Conservation (phyloP, 371 early-diverging fungal species). For the Mucor piriformis region DNA sequence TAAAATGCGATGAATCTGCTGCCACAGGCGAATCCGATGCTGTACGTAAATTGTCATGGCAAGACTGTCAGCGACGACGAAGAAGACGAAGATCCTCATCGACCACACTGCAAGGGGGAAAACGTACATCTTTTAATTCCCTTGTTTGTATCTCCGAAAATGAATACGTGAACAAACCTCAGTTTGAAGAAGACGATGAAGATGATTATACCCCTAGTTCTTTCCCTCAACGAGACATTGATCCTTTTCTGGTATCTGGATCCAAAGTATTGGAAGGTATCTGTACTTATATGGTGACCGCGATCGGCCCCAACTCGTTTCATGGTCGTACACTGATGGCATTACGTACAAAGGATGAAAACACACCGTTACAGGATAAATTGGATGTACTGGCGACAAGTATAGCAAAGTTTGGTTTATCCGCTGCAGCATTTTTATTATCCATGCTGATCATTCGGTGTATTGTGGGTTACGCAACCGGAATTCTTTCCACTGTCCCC, state of each 20-base stretch:
- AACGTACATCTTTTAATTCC: not conserved
- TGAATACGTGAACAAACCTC: not conserved
- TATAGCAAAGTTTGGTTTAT: constrained; percentile 71
- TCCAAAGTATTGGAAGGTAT: constrained; percentile 80
- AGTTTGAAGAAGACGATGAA: not conserved
- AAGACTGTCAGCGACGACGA: constrained; percentile 25
- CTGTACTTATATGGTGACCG: constrained; percentile 69
- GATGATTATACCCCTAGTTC: not conserved
- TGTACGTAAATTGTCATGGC: constrained; percentile 52
- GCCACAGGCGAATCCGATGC: constrained; percentile 92
- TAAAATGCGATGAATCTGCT: constrained; percentile 88
- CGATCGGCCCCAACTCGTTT: constrained; percentile 73
- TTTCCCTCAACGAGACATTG: constrained; percentile 18
- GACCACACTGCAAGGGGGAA: not conserved
- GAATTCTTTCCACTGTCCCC: constrained; percentile 17
- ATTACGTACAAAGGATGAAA: constrained; percentile 53
- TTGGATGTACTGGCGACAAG: constrained; percentile 64
- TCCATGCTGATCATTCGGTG: constrained; percentile 60
- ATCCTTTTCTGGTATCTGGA: constrained; percentile 77
- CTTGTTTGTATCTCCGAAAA: not conserved
- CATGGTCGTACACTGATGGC: constrained; percentile 80
- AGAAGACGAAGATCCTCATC: not conserved
- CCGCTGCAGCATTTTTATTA: constrained; percentile 65
- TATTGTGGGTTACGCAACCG: constrained; percentile 36
- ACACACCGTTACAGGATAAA: constrained; percentile 75